Evolutionary conservation across 2,329 filamentous ascomycete species (phyloP), one percentile per base, ranked within the genome.

Genomic region (Fusarium burgessii): DNA sequence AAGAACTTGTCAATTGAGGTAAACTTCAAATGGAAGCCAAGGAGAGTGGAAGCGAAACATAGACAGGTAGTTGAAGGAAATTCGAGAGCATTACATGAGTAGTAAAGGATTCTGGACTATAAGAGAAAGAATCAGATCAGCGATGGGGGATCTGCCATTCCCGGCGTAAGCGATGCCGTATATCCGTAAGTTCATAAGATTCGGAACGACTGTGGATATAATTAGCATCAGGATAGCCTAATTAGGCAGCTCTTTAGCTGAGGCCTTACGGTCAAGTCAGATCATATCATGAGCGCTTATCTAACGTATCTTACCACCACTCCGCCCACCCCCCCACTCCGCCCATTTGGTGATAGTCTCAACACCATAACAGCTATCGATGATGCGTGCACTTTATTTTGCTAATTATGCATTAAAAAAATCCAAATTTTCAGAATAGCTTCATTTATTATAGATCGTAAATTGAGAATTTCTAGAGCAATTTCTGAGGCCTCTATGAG

Each of bases 11-110:
- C 33, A 15, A 4, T 8, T 4, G 33, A 35, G 12, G 33, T 14
- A 15, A 35, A 13, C 13, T 15, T 14, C 9, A 3, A 12, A 5
- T 15, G 6, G 1, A 0, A 32, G 2, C 13, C 3, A 3, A 29
- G 1, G 9, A 4, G 8, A 13, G 10, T 13, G 0, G 43, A 15
- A 23, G 12, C 7, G 5, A 25, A 25, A 25, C 10, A 25, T 43
- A 4, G 5, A 15, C 3, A 43, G 20, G 14, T 4, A 25, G 17
- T 13, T n/a, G 17, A 46, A 46, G 25, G 1, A 29, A 4, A 8
- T 2, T 47, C 0, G 3, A 20, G 18, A 15, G 13, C 27, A 12
- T 13, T 29, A 12, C 6, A 7, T 20, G 5, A 6, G 9, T 7
- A 35, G 33, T 14, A 35, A 35, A 35, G 33, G 33, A 14, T 15